Conservation (phyloP, 176 grass and related monocot genomes). For the Aegilops sharonensis region DNA sequence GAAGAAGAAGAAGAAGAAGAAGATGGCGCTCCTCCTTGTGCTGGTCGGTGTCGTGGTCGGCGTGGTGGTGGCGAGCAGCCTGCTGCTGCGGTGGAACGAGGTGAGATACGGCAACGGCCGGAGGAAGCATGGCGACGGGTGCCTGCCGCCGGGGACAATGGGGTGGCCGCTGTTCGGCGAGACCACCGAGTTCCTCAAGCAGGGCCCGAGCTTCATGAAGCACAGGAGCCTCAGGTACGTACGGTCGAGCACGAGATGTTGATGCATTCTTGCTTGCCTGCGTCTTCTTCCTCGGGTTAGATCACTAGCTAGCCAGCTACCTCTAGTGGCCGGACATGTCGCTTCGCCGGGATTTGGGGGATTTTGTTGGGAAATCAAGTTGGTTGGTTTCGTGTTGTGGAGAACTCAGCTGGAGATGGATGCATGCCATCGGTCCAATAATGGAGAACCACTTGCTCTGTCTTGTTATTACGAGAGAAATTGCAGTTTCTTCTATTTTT, state of each 20-base stretch:
- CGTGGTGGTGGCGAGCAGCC: slow-evolving; percentile 47
- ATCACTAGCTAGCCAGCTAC: too few species aligned
- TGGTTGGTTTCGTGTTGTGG: too few species aligned
- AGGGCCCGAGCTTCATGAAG: slow-evolving; percentile 80
- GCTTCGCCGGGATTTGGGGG: background rate
- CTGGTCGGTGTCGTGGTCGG: background rate
- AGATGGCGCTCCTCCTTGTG: slow-evolving; percentile 4
- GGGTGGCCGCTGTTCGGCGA: slow-evolving; percentile 94
- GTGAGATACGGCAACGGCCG: slow-evolving; percentile 72
- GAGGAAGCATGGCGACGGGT: slow-evolving; percentile 5
- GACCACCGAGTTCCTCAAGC: slow-evolving; percentile 94
- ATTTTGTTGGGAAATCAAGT: too few species aligned
- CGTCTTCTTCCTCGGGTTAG: background rate
- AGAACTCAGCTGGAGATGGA: too few species aligned
- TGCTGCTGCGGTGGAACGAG: slow-evolving; percentile 81
- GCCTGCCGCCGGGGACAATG: slow-evolving; percentile 84
- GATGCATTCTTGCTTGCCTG: background rate
- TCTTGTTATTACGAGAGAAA: too few species aligned
- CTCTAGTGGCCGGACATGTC: background rate
- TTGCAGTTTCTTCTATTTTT: too few species aligned
- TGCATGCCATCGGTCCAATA: too few species aligned
- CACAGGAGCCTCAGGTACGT: slow-evolving; percentile 52
- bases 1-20: background rate
- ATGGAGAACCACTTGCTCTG: too few species aligned
- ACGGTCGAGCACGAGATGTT: background rate